phyloP scores from a whole-genome alignment of 2,329 filamentous ascomycete genomes.

The Aspergillus thermomutatus region DNA sequence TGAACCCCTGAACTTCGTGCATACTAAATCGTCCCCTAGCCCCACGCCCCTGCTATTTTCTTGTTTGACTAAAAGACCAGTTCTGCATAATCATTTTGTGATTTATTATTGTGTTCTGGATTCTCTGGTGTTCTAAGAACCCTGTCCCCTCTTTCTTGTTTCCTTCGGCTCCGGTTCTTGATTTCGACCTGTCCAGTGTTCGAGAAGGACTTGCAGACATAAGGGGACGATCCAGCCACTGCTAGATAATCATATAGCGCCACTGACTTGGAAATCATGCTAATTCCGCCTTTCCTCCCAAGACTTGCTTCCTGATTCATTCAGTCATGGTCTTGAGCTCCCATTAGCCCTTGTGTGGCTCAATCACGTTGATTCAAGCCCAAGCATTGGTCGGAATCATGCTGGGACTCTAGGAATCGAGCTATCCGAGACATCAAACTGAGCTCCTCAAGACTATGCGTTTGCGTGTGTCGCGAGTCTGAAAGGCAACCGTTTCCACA shows the following conservation, averaged over 20 bases:
- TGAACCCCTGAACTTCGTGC: slow-evolving; percentile 20
- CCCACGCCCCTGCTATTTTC: slow-evolving; percentile 10
- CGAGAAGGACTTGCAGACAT: not conserved
- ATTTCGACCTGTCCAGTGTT: not conserved
- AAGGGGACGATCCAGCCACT: not conserved
- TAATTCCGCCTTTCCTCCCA: not conserved
- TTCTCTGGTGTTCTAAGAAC: not conserved
- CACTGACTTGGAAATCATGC: not conserved
- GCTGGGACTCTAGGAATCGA: slow-evolving; percentile 1
- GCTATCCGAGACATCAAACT: slow-evolving; percentile 17
- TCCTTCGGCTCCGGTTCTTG: not conserved
- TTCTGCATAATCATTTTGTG: not conserved
- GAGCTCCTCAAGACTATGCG: slow-evolving; percentile 8
- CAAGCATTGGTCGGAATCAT: not conserved
- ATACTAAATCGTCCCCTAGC: slow-evolving; percentile 12
- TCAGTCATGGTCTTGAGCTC: not conserved
- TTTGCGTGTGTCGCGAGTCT: slow-evolving; percentile 12
- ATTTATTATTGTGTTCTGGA: not conserved
- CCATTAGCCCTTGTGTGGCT: not conserved
- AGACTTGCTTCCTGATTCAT: not conserved
- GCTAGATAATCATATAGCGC: not conserved
- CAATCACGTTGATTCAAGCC: not conserved
- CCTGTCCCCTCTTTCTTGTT: not conserved
- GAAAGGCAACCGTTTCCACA: not conserved
- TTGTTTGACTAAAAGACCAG: slow-evolving; percentile 4